A percentile compares a stretch with the other conserved stretches of the same genome.
Evolutionary conservation across 192 early-diverging fungal species (phyloP).

Genomic region (Backusella macrospora): DNA sequence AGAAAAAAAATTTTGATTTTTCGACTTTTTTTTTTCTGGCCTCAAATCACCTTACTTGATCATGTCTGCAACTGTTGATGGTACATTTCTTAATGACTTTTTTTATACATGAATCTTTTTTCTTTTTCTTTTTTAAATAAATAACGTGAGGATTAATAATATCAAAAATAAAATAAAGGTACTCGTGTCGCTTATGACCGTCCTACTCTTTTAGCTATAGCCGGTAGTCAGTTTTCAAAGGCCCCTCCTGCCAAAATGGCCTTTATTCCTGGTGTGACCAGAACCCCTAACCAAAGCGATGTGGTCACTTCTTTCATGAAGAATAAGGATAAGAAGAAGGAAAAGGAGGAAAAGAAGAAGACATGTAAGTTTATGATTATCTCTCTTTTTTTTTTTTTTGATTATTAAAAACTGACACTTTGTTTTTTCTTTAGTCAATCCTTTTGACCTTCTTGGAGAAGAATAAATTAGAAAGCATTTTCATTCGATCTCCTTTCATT

Average conservation of each 20-base stretch:
- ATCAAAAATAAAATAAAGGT: conserved; percentile 41
- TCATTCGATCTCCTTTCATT: neutral
- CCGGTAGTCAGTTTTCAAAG: conserved; percentile 62
- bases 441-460: conserved; percentile 15
- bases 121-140: neutral
- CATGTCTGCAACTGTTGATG: conserved; percentile 11
- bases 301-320: conserved; percentile 26
- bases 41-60: neutral
- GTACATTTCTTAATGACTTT: neutral
- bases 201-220: conserved; percentile 59
- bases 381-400: neutral
- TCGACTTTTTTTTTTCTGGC: neutral
- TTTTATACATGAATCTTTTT: too few relatives aligned
- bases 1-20: conserved; percentile 18
- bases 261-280: conserved; percentile 65
- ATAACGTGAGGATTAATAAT: neutral
- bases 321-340: conserved; percentile 37
- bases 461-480: neutral
- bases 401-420: neutral
- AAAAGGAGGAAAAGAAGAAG: conserved; percentile 34
- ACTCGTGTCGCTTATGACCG: conserved; percentile 69
- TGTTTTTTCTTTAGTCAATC: conserved; percentile 1
- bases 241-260: conserved; percentile 61
- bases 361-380: conserved; percentile 34
- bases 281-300: conserved; percentile 16